Percentiles rank a stretch among this genome's conserved stretches.
Evolutionary conservation across 2,329 filamentous ascomycete genomes (phyloP).

Genomic region (Ascochyta viciae-villosae): DNA sequence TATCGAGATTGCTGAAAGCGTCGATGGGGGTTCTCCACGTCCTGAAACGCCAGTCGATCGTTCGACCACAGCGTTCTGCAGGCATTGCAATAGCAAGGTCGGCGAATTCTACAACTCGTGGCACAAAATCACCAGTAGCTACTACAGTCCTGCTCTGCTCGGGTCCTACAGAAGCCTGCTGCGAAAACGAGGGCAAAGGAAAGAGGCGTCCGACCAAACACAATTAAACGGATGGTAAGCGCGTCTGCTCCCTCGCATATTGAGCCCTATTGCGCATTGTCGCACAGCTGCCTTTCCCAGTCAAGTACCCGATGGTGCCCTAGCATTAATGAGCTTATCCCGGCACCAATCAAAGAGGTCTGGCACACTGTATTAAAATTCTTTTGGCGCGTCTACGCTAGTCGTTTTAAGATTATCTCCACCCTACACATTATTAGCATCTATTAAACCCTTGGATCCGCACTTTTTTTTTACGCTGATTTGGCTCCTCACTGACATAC

Average conservation of each 20-base stretch:
- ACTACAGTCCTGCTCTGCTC: conserved; percentile 45
- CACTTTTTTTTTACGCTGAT: conserved; percentile 8
- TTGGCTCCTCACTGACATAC: conserved; percentile 11
- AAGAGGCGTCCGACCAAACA: conserved; percentile 37
- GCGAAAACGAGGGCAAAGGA: conserved; percentile 32
- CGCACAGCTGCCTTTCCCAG: conserved; percentile 38
- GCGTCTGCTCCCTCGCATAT: conserved; percentile 22
- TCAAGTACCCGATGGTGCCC: conserved; percentile 36
- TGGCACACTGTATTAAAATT: conserved; percentile 44
- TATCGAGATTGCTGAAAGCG: conserved; percentile 18
- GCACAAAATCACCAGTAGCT: conserved; percentile 43
- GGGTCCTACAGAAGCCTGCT: conserved; percentile 45
- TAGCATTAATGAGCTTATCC: conserved; percentile 43
- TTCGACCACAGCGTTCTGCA: conserved; percentile 41
- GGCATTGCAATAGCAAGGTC: conserved; percentile 33
- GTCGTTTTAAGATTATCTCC: conserved; percentile 43
- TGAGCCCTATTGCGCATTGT: conserved; percentile 31
- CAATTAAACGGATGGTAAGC: conserved; percentile 51
- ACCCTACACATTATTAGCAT: conserved; percentile 48
- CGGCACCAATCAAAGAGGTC: conserved; percentile 39
- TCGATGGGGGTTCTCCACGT: conserved; percentile 21
- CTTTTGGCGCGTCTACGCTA: conserved; percentile 46
- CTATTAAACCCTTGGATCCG: conserved; percentile 42
- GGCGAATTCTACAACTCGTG: conserved; percentile 50
- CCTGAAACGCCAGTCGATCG: conserved; percentile 22